Conservation (phyloP, 2,329 filamentous ascomycete genomes). For the Chaetomium strumarium region DNA sequence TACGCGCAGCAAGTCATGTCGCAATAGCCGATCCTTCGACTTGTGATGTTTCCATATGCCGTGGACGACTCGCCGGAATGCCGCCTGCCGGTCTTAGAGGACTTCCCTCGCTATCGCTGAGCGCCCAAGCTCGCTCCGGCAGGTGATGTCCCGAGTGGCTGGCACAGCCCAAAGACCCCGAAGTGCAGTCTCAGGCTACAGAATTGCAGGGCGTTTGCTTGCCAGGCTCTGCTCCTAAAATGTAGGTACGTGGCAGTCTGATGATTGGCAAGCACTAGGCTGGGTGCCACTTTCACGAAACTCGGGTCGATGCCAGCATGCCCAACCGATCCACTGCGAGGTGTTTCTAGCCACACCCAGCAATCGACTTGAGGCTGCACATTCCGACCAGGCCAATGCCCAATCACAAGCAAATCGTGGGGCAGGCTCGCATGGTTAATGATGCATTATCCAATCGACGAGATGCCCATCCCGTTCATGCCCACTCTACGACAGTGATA, state of each 20-base stretch:
- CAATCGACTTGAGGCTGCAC: constrained; percentile 16
- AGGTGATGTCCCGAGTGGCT: neutral
- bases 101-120: neutral
- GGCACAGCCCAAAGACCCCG: constrained; percentile 1
- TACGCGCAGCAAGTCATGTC: neutral
- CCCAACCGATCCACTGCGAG: no score
- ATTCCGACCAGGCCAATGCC: constrained; percentile 1
- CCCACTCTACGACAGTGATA: no score
- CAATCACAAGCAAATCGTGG: constrained; percentile 18
- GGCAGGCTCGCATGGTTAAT: constrained; percentile 6
- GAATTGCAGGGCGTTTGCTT: constrained; percentile 12
- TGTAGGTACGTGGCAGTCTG: constrained; percentile 21
- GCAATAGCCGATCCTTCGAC: neutral
- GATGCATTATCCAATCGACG: constrained; percentile 3
- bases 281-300: constrained; percentile 3
- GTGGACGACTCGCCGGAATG: neutral
- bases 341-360: neutral
- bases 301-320: no score
- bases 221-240: constrained; percentile 1
- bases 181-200: constrained; percentile 2
- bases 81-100: no score
- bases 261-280: constrained; percentile 10
- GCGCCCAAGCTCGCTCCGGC: no score
- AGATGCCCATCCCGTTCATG: no score
- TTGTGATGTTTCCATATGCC: neutral